These are phyloP conservation scores for Globisporangium ultimum DNA, from an alignment of 352 stramenopile genomes.

Conservation along the genomic window DNA sequence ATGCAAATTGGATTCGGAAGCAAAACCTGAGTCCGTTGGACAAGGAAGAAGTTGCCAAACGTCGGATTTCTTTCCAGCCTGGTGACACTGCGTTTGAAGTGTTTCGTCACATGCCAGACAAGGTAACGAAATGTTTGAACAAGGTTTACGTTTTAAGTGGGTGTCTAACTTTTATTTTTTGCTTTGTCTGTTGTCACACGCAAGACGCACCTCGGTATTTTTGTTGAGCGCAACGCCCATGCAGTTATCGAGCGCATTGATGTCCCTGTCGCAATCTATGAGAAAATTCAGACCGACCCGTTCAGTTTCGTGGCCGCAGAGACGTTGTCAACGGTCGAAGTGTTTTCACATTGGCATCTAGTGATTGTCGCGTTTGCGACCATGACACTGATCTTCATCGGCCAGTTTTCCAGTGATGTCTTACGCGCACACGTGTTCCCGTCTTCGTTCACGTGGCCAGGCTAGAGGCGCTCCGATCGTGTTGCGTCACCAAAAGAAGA, in stretches of 20 bases:
- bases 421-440: constrained; percentile 61
- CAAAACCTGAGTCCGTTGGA: constrained; percentile 54
- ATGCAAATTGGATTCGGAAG: constrained; percentile 80
- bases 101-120: constrained; percentile 85
- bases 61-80: constrained; percentile 36
- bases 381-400: constrained; percentile 85
- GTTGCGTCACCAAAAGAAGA: too few relatives aligned
- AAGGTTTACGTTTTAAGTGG: neutral
- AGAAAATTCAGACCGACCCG: constrained; percentile 81
- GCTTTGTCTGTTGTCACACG: neutral
- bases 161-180: neutral
- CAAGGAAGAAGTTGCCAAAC: constrained; percentile 13
- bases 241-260: constrained; percentile 49
- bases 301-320: constrained; percentile 86
- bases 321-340: constrained; percentile 76
- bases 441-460: constrained; percentile 53
- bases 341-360: constrained; percentile 82
- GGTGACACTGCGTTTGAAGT: constrained; percentile 75
- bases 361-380: constrained; percentile 68
- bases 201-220: constrained; percentile 53
- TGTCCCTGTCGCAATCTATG: constrained; percentile 67
- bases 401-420: constrained; percentile 73
- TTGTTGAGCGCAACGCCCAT: constrained; percentile 52
- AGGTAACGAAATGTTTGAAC: constrained; percentile 28
- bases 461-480: constrained; percentile 2